Evolutionary conservation across 306 rosid genomes (phyloP).

Genomic region (Rosa chinensis): DNA sequence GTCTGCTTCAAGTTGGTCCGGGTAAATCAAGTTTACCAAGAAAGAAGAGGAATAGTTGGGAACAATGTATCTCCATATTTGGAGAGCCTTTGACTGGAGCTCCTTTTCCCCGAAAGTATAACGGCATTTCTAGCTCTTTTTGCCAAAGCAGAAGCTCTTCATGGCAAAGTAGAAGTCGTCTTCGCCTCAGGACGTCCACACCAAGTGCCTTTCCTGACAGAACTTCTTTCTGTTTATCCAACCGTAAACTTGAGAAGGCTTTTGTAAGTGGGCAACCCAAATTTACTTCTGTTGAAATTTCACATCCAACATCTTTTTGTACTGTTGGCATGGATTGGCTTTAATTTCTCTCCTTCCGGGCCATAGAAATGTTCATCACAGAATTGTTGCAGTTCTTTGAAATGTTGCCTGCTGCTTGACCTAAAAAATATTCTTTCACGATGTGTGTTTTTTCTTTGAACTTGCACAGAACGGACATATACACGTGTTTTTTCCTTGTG

Average conservation of each 20-base stretch:
- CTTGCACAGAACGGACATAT: too few species aligned
- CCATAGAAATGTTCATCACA: neutral
- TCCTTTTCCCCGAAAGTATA: conserved; percentile 25
- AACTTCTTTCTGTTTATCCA: conserved; percentile 47
- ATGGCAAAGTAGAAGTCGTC: conserved; percentile 22
- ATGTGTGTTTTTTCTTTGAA: too few species aligned
- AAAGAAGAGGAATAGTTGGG: conserved; percentile 43
- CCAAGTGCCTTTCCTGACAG: conserved; percentile 55
- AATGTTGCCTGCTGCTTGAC: neutral
- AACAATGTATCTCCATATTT: conserved; percentile 36
- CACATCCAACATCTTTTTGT: neutral
- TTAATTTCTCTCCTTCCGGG: neutral
- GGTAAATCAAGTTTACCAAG: conserved; percentile 42
- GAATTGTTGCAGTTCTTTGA: neutral
- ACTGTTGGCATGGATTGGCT: neutral
- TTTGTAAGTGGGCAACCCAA: conserved; percentile 44
- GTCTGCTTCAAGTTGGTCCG: conserved; percentile 32
- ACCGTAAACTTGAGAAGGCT: conserved; percentile 29
- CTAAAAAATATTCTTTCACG: neutral
- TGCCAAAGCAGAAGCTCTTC: conserved; percentile 27
- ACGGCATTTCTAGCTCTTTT: conserved; percentile 55
- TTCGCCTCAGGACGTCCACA: conserved; percentile 28
- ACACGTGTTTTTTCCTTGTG: neutral
- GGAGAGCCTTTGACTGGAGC: conserved; percentile 38
- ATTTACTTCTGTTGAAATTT: conserved; percentile 7